phyloP scores from a whole-genome alignment of 2,329 filamentous ascomycete species.

The Aspergillus alliaceus region DNA sequence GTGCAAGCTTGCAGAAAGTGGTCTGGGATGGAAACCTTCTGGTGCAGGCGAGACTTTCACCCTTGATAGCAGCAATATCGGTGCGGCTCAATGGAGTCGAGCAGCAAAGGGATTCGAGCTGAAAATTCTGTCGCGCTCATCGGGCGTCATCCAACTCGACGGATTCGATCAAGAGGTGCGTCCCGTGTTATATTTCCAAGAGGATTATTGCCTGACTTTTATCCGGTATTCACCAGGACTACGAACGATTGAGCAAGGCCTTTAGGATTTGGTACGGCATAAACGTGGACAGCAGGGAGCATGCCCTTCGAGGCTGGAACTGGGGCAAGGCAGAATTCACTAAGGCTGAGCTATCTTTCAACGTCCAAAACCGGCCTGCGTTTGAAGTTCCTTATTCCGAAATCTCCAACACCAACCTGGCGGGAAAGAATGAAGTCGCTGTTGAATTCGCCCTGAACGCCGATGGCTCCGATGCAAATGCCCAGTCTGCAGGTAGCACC shows the following conservation, averaged over 20 bases:
- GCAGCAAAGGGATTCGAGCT: slow-evolving; percentile 90
- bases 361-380: slow-evolving; percentile 91
- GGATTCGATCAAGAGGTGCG: slow-evolving; percentile 83
- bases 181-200: neutral
- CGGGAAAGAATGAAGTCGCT: slow-evolving; percentile 95
- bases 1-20: slow-evolving; percentile 91
- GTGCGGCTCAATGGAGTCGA: slow-evolving; percentile 88
- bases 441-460: slow-evolving; percentile 84
- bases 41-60: slow-evolving; percentile 90
- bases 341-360: slow-evolving; percentile 93
- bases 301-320: slow-evolving; percentile 95
- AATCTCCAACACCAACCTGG: slow-evolving; percentile 95
- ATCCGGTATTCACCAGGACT: slow-evolving; percentile 60
- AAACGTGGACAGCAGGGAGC: slow-evolving; percentile 87
- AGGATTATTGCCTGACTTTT: neutral
- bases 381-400: slow-evolving; percentile 98
- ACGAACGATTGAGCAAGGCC: slow-evolving; percentile 83
- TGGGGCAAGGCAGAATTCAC: slow-evolving; percentile 98
- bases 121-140: slow-evolving; percentile 82
- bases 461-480: slow-evolving; percentile 73
- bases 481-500: slow-evolving; percentile 69
- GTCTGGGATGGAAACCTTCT: slow-evolving; percentile 91
- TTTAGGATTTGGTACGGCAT: slow-evolving; percentile 99
- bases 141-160: slow-evolving; percentile 87
- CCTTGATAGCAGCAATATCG: slow-evolving; percentile 81